Base-by-base conservation (phyloP, 2,329 filamentous ascomycete genomes). In the Alternaria sp. region DNA sequence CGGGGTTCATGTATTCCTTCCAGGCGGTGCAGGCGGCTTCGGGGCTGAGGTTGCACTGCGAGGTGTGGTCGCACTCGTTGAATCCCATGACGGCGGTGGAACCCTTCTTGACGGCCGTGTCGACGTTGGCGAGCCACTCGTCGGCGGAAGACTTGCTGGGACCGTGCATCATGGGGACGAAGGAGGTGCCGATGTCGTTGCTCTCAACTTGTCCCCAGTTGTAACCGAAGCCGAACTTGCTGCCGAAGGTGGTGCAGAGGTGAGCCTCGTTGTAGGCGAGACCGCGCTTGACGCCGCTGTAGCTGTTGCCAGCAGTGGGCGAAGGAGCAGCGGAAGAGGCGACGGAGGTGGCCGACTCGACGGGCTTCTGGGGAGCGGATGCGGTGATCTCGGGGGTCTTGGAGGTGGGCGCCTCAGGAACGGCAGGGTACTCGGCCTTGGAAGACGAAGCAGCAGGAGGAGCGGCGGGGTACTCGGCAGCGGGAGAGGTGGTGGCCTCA, bases 231-330 rank as follows among this genome's bases (percentile, higher is more conserved):
- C 80, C 79, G 73, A 87, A 84, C 63, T 85, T 75, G 54, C 77
- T 75, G 50, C 80, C 73, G 77, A 92, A 89, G 66, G 79, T 71
- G 58, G 82, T 79, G 76, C 86, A 84, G 37, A 90, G 82, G 26
- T 69, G 71, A 59, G 84, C 84, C 30, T 87, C 82, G 79, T 92
- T 92, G 86, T 89, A 93, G 55, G 87, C 87, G 54, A 92, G 79
- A 79, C 90, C 90, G 76, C 89, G 89, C 87, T 91, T 90, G 71
- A 78, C 76, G 57, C 75, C 76, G 25, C 71, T 75, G 72, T 75
- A 74, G 33, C 71, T 67, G 44, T 72, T 71, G 20, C 71, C 66
- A 46, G 64, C 50, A n/a, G 66, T 66, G 47, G 73, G 61, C 20
- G 63, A 59, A 23, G 67, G 60, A 23, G 74, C 58, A 12, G 68